Percentiles rank a stretch among this genome's conserved stretches.
phyloP scores from a whole-genome alignment of 2,329 filamentous ascomycete species.

The Botrytis elliptica region DNA sequence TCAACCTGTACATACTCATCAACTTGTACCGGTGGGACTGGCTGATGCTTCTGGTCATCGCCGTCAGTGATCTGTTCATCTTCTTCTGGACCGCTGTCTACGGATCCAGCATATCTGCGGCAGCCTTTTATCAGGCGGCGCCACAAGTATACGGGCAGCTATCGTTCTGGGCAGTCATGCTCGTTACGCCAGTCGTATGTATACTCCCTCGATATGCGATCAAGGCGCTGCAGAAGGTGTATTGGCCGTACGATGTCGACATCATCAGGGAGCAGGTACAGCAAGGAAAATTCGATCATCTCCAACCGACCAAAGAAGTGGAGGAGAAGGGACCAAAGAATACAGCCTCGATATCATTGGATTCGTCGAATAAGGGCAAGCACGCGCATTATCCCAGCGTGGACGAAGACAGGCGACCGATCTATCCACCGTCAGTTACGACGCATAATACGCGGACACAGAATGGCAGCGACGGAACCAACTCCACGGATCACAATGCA shows the following conservation, averaged over 20 bases:
- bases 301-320: constrained; percentile 44
- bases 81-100: constrained; percentile 97
- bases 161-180: constrained; percentile 84
- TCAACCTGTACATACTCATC: constrained; percentile 92
- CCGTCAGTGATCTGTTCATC: constrained; percentile 79
- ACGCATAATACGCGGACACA: constrained; percentile 80
- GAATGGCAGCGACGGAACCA: constrained; percentile 91
- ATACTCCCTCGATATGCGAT: constrained; percentile 82
- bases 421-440: constrained; percentile 86
- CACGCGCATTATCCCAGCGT: constrained; percentile 61
- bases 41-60: constrained; percentile 82
- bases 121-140: constrained; percentile 75
- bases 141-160: constrained; percentile 76
- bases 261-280: constrained; percentile 91
- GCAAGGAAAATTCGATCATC: constrained; percentile 76
- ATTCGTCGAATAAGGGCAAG: constrained; percentile 56
- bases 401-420: constrained; percentile 85
- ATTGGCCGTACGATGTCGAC: constrained; percentile 88
- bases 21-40: constrained; percentile 99
- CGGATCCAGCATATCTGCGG: constrained; percentile 48
- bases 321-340: constrained; percentile 44
- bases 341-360: constrained; percentile 46
- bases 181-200: constrained; percentile 77
- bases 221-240: constrained; percentile 91
- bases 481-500: constrained; percentile 68